These are phyloP conservation scores for Erigeron philadelphicus DNA, from an alignment of 140 eudicot species.

Conservation along the genomic window DNA sequence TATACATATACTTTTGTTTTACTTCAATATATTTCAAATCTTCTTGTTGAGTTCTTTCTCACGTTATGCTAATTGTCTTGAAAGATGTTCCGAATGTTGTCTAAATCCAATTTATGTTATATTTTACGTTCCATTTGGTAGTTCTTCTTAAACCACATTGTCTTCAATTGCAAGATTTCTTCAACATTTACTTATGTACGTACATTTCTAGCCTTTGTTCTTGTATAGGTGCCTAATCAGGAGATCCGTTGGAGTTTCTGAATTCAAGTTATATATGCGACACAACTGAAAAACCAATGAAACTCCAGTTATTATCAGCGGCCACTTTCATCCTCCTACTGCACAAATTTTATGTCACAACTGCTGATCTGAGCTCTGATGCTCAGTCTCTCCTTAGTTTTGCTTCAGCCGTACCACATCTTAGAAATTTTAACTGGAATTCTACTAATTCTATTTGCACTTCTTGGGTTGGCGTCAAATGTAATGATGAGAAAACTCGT, in stretches of 20 bases:
- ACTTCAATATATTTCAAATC: neutral
- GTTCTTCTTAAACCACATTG: neutral
- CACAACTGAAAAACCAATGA: conserved; percentile 12
- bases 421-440: conserved; percentile 73
- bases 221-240: conserved; percentile 35
- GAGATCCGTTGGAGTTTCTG: conserved; percentile 16
- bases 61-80: conserved; percentile 1
- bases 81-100: conserved; percentile 4
- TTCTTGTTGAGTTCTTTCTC: neutral
- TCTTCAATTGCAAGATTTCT: neutral
- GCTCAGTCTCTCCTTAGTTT: conserved; percentile 57
- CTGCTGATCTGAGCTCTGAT: conserved; percentile 58
- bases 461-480: conserved; percentile 73
- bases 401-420: conserved; percentile 59
- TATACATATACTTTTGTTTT: conserved; percentile 2
- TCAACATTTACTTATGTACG: conserved; percentile 13
- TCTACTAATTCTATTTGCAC: conserved; percentile 43
- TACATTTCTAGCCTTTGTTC: conserved; percentile 14
- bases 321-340: conserved; percentile 30
- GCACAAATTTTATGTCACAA: conserved; percentile 23
- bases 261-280: neutral
- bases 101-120: conserved; percentile 7
- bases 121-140: conserved; percentile 9
- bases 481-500: conserved; percentile 45
- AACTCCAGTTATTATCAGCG: conserved; percentile 32